These are phyloP conservation scores for Metschnikowia cubensis DNA, from an alignment of 805 yeast species.

Conservation along the genomic window DNA sequence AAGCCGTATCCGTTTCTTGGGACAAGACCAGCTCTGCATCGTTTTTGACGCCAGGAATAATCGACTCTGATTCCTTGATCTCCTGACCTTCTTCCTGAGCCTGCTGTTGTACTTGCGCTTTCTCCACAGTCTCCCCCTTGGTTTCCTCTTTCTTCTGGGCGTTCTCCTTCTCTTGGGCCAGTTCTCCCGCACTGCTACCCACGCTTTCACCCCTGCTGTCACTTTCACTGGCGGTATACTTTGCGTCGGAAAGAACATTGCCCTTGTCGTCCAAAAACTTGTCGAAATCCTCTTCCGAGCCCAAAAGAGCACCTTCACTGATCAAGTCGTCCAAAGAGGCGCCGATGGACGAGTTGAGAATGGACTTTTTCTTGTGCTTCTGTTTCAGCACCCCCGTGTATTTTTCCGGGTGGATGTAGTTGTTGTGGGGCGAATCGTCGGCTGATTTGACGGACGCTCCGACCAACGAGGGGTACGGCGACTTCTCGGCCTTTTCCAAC, in stretches of 20 bases:
- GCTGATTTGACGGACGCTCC: constrained; percentile 50
- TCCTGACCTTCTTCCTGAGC: no score
- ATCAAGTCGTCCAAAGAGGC: constrained; percentile 52
- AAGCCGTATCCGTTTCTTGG: background rate
- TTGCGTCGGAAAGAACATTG: constrained; percentile 45
- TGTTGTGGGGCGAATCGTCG: constrained; percentile 42
- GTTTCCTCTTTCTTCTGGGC: no score
- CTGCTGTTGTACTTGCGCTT: no score
- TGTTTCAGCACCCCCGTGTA: constrained; percentile 24
- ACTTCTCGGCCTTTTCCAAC: constrained; percentile 48
- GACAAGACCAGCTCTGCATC: no score
- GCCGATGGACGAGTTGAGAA: constrained; percentile 35
- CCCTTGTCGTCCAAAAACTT: constrained; percentile 52
- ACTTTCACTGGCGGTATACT: constrained; percentile 16
- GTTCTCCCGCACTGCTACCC: background rate
- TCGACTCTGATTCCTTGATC: no score
- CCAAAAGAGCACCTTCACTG: constrained; percentile 43
- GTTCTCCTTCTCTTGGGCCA: no score
- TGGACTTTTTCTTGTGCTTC: constrained; percentile 14
- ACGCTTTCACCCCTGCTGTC: background rate
- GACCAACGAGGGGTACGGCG: constrained; percentile 47
- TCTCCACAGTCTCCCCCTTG: no score
- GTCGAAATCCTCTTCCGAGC: constrained; percentile 51
- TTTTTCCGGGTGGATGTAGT: constrained; percentile 44
- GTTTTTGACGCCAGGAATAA: no score